Evolutionary conservation across 2,329 filamentous ascomycete species (phyloP), one percentile per base, ranked within the genome.

Genomic region (Capronia epimyces): DNA sequence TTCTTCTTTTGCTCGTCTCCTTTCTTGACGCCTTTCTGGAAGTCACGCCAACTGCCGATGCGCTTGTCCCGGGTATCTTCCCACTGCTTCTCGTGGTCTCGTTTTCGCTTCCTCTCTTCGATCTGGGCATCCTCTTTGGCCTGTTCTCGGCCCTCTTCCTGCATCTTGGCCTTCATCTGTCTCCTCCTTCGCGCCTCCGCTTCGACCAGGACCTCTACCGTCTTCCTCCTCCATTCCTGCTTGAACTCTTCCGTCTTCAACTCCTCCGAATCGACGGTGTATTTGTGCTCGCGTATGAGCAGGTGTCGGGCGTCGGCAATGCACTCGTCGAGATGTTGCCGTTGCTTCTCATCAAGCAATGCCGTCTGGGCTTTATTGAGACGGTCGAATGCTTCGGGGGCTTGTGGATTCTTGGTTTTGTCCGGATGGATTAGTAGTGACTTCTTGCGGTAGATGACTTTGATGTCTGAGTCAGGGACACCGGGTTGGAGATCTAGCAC

Each of bases 341-440:
- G 89, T 66, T 88, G 80, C 72, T 96, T 96, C 74, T 97, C 91
- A 69, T 98, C 93, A 75, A 95, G 85, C 3, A 98, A 80, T 62
- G 88, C 82, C 1, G 83, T 86, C 66, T 97, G 89, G 0, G 93
- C 93, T 71, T 97, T 96, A 65, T 95, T 95, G 22, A 98, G 79
- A 8, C 91, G 84, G 71, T 98, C 93, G 66, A 98, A 98, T 59
- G 93, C 93, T 64, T 97, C 93, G 2, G 93, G 91, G 0, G 93
- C 93, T 43, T 77, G 80, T 0, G 89, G 85, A 66, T 98, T 97
- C 65, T 83, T 83, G 50, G 93, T 96, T 71, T 98, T 98, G 75
- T 98, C 93, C 5, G 93, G 93, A 75, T 98, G 93, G 74, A 98
- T 97, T 43, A 98, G 83, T 50, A 98, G 84, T n/a, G 93, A 98